A percentile compares a stretch with the other conserved stretches of the same genome.
Evolutionary conservation across 106 monocot genomes (phyloP).

Genomic region (Platanthera guangdongensis): DNA sequence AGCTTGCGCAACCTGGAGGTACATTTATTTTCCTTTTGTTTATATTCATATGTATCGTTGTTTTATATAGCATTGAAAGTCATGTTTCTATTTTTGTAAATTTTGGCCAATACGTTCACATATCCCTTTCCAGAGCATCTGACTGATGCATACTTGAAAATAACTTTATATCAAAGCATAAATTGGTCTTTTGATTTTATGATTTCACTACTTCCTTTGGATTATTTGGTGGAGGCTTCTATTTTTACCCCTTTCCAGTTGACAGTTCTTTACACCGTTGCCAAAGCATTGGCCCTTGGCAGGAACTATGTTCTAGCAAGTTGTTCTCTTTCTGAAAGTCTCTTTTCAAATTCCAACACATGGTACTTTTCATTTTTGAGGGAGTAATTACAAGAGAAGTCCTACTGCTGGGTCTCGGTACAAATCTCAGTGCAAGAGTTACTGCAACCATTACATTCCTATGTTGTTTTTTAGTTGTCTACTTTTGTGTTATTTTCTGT

Average conservation of each 20-base stretch:
- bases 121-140: not conserved
- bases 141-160: not conserved
- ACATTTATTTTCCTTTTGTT: slow-evolving; percentile 8
- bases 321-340: not conserved
- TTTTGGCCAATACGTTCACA: not conserved
- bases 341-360: not conserved
- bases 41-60: too few species aligned
- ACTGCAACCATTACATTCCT: too few species aligned
- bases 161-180: not conserved
- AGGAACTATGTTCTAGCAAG: not conserved
- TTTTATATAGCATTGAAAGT: not conserved
- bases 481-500: too few species aligned
- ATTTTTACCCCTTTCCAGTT: not conserved
- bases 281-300: not conserved
- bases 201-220: not conserved
- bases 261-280: not conserved
- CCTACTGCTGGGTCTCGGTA: too few species aligned
- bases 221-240: not conserved
- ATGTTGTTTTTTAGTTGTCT: too few species aligned
- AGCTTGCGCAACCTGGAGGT: slow-evolving; percentile 88
- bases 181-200: not conserved
- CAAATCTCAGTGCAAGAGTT: too few species aligned
- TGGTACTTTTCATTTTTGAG: too few species aligned
- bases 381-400: too few species aligned
- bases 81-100: not conserved